Evolutionary conservation across 345 rosid species (phyloP).

Genomic region (Leavenworthia alabamica): DNA sequence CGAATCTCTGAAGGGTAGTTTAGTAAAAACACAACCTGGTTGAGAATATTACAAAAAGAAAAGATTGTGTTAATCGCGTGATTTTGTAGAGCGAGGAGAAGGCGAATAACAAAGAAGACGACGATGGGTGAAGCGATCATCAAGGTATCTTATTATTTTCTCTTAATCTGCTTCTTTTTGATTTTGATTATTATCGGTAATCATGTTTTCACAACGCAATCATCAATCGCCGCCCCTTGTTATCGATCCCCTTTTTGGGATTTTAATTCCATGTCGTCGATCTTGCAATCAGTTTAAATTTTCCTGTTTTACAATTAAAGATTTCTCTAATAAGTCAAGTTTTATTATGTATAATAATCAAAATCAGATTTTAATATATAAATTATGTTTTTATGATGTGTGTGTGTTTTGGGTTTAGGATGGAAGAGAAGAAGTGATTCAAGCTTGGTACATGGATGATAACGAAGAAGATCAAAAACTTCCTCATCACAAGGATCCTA

Average conservation of each 20-base stretch:
- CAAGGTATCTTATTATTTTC: background rate
- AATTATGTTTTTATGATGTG: background rate
- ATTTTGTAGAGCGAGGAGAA: background rate
- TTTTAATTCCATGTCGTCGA: no score
- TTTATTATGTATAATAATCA: background rate
- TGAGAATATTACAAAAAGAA: background rate
- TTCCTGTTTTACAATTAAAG: background rate
- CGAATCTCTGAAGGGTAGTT: background rate
- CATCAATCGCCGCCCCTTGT: background rate
- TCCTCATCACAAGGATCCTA: slow-evolving; percentile 80
- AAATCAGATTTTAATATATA: slow-evolving; percentile 4
- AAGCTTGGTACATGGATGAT: slow-evolving; percentile 95
- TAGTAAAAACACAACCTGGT: background rate
- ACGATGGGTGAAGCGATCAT: slow-evolving; percentile 10
- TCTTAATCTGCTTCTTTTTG: background rate
- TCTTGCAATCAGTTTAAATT: no score
- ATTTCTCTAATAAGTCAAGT: background rate
- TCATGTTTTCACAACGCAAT: background rate
- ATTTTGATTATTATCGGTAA: background rate
- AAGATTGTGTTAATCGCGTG: background rate
- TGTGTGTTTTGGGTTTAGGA: slow-evolving; percentile 4
- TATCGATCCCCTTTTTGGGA: background rate
- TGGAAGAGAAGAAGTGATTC: slow-evolving; percentile 64
- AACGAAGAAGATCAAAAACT: slow-evolving; percentile 79
- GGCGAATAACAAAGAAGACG: background rate